Percentiles rank a stretch among this genome's conserved stretches.
phyloP scores from a whole-genome alignment of 2,329 filamentous ascomycete genomes.

The Neospermospora avenae region DNA sequence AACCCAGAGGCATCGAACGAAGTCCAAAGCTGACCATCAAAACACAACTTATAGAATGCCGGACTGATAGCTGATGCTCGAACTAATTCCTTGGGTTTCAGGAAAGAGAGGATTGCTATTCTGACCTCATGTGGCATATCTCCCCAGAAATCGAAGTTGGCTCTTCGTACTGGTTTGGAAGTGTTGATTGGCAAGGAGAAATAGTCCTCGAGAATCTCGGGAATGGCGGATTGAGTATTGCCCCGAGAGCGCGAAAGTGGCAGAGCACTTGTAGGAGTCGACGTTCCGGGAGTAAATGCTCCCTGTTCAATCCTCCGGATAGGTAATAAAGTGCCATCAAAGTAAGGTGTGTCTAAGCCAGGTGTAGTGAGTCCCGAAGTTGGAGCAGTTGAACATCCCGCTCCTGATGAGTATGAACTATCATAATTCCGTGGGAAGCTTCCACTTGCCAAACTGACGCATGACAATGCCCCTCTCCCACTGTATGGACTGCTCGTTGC shows the following conservation, averaged over 20 bases:
- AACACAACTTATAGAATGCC: constrained; percentile 77
- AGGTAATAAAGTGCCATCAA: constrained; percentile 23
- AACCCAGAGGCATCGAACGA: constrained; percentile 81
- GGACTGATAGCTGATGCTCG: constrained; percentile 74
- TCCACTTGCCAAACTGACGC: constrained; percentile 32
- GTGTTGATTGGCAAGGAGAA: constrained; percentile 27
- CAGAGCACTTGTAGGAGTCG: constrained; percentile 26
- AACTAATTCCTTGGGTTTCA: constrained; percentile 78
- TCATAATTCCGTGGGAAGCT: constrained; percentile 30
- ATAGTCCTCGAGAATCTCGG: constrained; percentile 34
- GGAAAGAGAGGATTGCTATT: constrained; percentile 70
- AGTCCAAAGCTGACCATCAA: constrained; percentile 92
- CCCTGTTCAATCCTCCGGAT: constrained; percentile 25
- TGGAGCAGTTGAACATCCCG: constrained; percentile 32
- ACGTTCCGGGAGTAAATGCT: constrained; percentile 15
- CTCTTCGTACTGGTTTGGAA: constrained; percentile 31
- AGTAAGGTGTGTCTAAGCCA: constrained; percentile 27
- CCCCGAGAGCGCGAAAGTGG: constrained; percentile 23
- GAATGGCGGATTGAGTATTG: constrained; percentile 23
- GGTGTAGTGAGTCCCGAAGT: constrained; percentile 30
- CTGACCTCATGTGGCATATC: constrained; percentile 80
- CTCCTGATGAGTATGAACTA: constrained; percentile 25
- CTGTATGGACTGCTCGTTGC: constrained; percentile 33
- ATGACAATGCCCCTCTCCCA: constrained; percentile 30
- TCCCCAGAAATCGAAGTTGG: constrained; percentile 67